Percentiles rank a stretch among this genome's conserved stretches.
phyloP scores from a whole-genome alignment of 2,329 filamentous ascomycete genomes.

The Neodidymelliopsis sp. region DNA sequence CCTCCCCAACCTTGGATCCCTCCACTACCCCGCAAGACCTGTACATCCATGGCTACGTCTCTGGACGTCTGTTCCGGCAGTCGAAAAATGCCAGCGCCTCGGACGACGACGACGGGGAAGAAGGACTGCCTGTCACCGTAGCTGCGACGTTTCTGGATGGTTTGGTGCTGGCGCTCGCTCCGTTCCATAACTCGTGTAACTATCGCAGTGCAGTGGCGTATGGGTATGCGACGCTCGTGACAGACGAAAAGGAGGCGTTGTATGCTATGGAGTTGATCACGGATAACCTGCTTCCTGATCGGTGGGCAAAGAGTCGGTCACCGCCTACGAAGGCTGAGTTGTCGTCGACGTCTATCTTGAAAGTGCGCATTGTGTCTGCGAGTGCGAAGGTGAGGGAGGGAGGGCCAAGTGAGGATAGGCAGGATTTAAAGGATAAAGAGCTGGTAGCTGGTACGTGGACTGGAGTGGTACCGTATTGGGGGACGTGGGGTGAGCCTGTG shows the following conservation, averaged over 20 bases:
- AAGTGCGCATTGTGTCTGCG: slow-evolving; percentile 36
- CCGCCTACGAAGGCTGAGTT: slow-evolving; percentile 43
- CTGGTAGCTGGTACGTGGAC: slow-evolving; percentile 42
- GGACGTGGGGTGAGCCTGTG: slow-evolving; percentile 43
- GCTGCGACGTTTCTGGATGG: slow-evolving; percentile 54
- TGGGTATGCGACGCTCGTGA: slow-evolving; percentile 39
- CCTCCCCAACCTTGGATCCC: slow-evolving; percentile 66
- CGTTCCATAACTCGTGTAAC: slow-evolving; percentile 49
- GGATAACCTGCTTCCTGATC: slow-evolving; percentile 39
- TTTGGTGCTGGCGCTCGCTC: slow-evolving; percentile 43
- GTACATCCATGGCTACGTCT: slow-evolving; percentile 47
- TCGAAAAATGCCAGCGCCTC: slow-evolving; percentile 19
- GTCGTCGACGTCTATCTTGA: slow-evolving; percentile 38
- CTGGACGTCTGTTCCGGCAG: slow-evolving; percentile 67
- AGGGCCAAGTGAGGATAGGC: slow-evolving; percentile 44
- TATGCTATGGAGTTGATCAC: slow-evolving; percentile 45
- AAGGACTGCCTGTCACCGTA: slow-evolving; percentile 43
- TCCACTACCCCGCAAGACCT: slow-evolving; percentile 49
- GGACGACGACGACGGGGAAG: slow-evolving; percentile 17
- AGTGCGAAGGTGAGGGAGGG: slow-evolving; percentile 46
- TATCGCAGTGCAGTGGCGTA: slow-evolving; percentile 43
- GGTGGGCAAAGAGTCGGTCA: slow-evolving; percentile 42
- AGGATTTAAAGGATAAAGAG: slow-evolving; percentile 38
- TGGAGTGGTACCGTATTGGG: slow-evolving; percentile 47
- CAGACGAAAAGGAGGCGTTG: slow-evolving; percentile 29